Base-by-base conservation (phyloP, 139 green algal species). In the Chlorella sp. region DNA sequence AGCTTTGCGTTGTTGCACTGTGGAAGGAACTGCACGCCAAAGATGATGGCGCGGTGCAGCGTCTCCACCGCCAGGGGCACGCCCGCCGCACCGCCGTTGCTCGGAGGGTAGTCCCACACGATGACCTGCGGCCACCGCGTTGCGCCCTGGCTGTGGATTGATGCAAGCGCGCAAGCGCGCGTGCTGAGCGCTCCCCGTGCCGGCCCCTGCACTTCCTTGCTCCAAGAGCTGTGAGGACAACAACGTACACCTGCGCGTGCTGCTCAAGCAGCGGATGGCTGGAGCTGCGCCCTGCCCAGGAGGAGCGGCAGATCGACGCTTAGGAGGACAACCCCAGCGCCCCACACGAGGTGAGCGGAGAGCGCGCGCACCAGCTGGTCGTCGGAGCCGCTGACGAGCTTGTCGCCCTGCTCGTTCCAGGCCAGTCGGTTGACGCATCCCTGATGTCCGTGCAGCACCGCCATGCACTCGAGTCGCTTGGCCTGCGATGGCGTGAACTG, bases 21-120 rank as follows among this genome's bases (percentile, higher is more conserved):
- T 14, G 92, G 91, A 72, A 97, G 81, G 79, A 96, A 94, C 14
- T 77, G 51, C 2, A 93, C 83, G 1, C 92, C 93, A 84, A 97
- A 97, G 59, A 96, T 91, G 77, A 95, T 95, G 49, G 76, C 84
- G 30, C 85, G 71, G 76, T 97, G 91, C 35, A 82, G 51, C 5
- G 92, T 97, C 1, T 80, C 50, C 0, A 96, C 26, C 1, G 74
- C 65, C 26, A 95, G 34, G 1, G 90, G 88, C 26, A n/a, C n/a
- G n/a, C n/a, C n/a, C n/a, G n/a, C n/a, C n/a, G 66, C 33, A 20
- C 36, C 65, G 20, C 76, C 49, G 0, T 77, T 73, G 35, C 91
- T 80, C 30, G 86, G 86, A 71, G n/a, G n/a, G n/a, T 91, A 91
- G 34, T 80, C 62, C 88, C 88, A 95, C 2, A 95, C 66, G 29